Evolutionary conservation across 2,329 filamentous ascomycete species (phyloP).

Genomic region (Hymenotorrendiella dingleyae): DNA sequence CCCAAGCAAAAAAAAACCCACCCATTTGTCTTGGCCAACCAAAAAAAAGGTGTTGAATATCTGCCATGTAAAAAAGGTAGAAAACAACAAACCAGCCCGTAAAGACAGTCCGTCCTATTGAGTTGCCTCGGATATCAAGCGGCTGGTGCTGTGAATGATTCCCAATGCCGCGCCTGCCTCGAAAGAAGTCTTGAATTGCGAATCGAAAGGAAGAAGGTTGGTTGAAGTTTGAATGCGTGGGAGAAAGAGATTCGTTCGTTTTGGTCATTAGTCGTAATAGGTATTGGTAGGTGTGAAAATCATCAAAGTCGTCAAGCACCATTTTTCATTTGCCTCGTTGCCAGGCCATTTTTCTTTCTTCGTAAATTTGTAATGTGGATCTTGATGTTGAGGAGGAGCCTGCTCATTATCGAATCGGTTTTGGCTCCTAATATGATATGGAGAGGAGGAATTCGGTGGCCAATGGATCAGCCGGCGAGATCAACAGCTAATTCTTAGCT

Average conservation of each 20-base stretch:
- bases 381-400: not conserved
- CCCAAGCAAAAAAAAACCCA: too few relatives aligned
- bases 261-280: slow-evolving; percentile 17
- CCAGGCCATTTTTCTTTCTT: slow-evolving; percentile 17
- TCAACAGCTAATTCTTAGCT: slow-evolving; percentile 25
- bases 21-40: not conserved
- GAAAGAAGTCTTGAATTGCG: slow-evolving; percentile 20
- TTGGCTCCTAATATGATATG: slow-evolving; percentile 10
- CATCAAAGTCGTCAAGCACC: too few relatives aligned
- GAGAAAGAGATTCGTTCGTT: slow-evolving; percentile 17
- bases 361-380: slow-evolving; percentile 6
- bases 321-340: slow-evolving; percentile 12
- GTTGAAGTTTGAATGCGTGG: not conserved
- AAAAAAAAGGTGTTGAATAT: too few relatives aligned
- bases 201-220: not conserved
- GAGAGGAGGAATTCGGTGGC: not conserved
- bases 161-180: slow-evolving; percentile 24
- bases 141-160: slow-evolving; percentile 28
- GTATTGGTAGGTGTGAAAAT: too few relatives aligned
- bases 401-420: slow-evolving; percentile 10
- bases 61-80: slow-evolving; percentile 1
- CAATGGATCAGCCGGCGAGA: slow-evolving; percentile 8
- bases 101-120: slow-evolving; percentile 25
- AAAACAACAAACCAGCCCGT: slow-evolving; percentile 23
- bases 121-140: slow-evolving; percentile 29